phyloP scores from a whole-genome alignment of 140 eudicot genomes.

The Flaveria floridana region DNA sequence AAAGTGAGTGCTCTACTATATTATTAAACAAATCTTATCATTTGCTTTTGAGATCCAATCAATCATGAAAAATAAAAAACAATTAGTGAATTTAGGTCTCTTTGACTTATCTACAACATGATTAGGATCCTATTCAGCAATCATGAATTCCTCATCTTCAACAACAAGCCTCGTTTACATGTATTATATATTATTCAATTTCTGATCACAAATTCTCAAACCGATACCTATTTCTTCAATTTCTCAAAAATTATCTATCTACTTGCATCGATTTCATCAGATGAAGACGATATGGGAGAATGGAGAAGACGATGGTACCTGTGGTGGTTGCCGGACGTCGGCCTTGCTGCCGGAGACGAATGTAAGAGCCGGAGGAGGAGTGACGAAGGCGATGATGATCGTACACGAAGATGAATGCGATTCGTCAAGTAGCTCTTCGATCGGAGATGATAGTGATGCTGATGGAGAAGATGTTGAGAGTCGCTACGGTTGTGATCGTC shows the following conservation, averaged over 20 bases:
- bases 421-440: constrained; percentile 54
- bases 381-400: constrained; percentile 21
- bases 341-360: constrained; percentile 29
- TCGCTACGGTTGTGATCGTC: constrained; percentile 22
- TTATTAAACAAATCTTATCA: no score
- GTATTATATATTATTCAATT: background rate
- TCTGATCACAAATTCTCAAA: constrained; percentile 9
- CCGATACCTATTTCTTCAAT: background rate
- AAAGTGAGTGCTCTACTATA: no score
- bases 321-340: constrained; percentile 24
- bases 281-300: constrained; percentile 37
- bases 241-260: background rate
- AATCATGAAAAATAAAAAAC: background rate
- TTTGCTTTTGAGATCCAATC: background rate
- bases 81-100: background rate
- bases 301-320: constrained; percentile 10
- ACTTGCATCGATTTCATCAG: constrained; percentile 16
- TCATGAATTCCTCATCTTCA: constrained; percentile 23
- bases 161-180: background rate
- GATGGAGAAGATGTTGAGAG: constrained; percentile 55
- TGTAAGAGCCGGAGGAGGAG: constrained; percentile 1
- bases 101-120: constrained; percentile 30
- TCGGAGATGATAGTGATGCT: constrained; percentile 70
- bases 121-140: constrained; percentile 43
- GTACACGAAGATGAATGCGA: constrained; percentile 19